phyloP scores from a whole-genome alignment of 805 yeast species.

The Phaffomyces opuntiae region DNA sequence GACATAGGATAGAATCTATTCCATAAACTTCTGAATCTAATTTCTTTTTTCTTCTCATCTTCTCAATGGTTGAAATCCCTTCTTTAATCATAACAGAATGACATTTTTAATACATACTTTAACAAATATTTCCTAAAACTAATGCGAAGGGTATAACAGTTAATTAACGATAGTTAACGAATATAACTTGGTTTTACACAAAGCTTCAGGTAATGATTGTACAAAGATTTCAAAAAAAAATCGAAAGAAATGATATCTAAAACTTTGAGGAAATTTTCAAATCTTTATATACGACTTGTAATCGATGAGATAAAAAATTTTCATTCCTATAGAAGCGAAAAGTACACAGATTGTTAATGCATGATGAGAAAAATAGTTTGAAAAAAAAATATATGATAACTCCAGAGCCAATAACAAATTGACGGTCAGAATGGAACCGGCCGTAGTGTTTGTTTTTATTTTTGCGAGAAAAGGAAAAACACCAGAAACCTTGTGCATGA shows the following conservation, averaged over 20 bases:
- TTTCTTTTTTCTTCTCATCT: background rate
- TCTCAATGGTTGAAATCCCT: background rate
- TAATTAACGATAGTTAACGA: slow-evolving; percentile 1
- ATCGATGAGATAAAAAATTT: background rate
- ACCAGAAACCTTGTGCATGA: slow-evolving; percentile 5
- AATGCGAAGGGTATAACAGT: slow-evolving; percentile 4
- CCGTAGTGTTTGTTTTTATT: background rate
- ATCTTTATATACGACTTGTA: slow-evolving; percentile 5
- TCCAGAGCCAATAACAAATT: slow-evolving; percentile 5
- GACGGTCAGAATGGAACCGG: slow-evolving; percentile 9
- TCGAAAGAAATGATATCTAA: background rate
- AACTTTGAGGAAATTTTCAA: slow-evolving; percentile 3
- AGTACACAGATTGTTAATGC: slow-evolving; percentile 2
- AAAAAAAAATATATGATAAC: background rate
- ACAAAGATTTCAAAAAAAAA: slow-evolving; percentile 2
- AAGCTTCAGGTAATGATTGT: slow-evolving; percentile 9
- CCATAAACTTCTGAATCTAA: background rate
- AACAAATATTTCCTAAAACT: slow-evolving; percentile 6
- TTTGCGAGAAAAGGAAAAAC: slow-evolving; percentile 4
- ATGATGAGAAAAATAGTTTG: slow-evolving; percentile 2
- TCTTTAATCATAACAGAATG: too few species aligned
- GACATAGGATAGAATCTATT: too few species aligned
- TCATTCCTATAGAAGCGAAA: slow-evolving; percentile 5
- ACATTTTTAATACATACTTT: slow-evolving; percentile 1
- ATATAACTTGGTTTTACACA: slow-evolving; percentile 4